Percentiles rank a stretch among this genome's conserved stretches.
Conservation (phyloP, 129 eudicot genomes). For the Flaveria sonorensis region DNA sequence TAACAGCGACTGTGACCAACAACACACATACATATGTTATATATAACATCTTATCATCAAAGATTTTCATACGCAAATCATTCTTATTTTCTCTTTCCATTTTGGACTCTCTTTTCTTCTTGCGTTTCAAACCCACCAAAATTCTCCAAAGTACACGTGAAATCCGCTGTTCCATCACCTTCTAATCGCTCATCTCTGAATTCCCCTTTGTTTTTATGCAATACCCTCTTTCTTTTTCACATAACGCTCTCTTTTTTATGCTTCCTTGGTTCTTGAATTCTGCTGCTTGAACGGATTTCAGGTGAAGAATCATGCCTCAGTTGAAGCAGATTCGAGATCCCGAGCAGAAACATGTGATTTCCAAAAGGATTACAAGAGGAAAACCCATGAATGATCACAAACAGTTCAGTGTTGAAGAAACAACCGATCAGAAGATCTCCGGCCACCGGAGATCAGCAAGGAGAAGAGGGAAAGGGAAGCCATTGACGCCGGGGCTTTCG, state of each 20-base stretch:
- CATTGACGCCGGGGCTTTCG: constrained; percentile 25
- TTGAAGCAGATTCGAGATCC: constrained; percentile 47
- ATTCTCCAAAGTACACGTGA: constrained; percentile 43
- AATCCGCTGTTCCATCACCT: constrained; percentile 39
- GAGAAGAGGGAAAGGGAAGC: constrained; percentile 52
- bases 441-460: constrained; percentile 40
- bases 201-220: constrained; percentile 16
- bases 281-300: neutral
- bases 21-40: constrained; percentile 21
- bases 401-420: constrained; percentile 9
- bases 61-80: constrained; percentile 36
- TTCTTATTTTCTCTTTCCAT: constrained; percentile 34
- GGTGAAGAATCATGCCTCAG: constrained; percentile 56
- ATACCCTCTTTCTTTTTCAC: neutral
- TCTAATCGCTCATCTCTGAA: neutral
- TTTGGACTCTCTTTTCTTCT: constrained; percentile 20
- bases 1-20: constrained; percentile 48
- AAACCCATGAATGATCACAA: neutral
- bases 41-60: constrained; percentile 35
- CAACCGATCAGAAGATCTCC: neutral
- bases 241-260: neutral
- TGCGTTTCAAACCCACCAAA: constrained; percentile 24
- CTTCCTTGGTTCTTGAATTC: neutral
- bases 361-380: constrained; percentile 42
- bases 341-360: constrained; percentile 53